These are phyloP conservation scores for Pythium aphanidermatum DNA, from an alignment of 352 stramenopile species.

Conservation along the genomic window DNA sequence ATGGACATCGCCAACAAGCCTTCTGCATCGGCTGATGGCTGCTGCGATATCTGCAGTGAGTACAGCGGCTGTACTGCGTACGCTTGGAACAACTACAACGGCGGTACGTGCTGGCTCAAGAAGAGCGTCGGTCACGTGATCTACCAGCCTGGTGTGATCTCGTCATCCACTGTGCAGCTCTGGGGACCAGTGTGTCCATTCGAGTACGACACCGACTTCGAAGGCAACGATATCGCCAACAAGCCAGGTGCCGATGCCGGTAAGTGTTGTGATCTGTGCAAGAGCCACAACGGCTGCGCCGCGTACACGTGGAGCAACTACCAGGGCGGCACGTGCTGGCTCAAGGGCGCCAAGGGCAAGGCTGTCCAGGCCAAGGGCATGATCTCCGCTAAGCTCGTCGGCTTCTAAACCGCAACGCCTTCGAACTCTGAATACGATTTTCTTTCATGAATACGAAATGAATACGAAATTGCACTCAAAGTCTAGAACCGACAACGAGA, in stretches of 20 bases:
- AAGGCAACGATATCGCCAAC: constrained; percentile 6
- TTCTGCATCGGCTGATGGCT: constrained; percentile 9
- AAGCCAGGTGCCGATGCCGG: background rate
- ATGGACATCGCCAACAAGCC: constrained; percentile 5
- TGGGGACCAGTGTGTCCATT: background rate
- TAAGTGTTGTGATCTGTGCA: constrained; percentile 1
- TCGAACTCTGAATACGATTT: background rate
- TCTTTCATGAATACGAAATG: no score
- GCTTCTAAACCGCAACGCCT: background rate
- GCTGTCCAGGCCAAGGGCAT: background rate
- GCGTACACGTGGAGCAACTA: constrained; percentile 35
- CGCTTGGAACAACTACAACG: no score
- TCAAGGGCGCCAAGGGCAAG: constrained; percentile 30
- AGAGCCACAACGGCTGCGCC: background rate
- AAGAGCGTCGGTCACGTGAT: no score
- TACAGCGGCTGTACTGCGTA: no score
- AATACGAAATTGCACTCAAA: no score
- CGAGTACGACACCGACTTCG: constrained; percentile 1
- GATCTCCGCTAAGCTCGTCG: background rate
- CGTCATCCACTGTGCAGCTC: background rate
- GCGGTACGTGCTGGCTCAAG: no score
- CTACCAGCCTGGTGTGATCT: background rate
- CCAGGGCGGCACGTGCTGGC: constrained; percentile 45
- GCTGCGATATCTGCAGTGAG: constrained; percentile 25
- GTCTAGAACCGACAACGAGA: no score